Conservation (phyloP, 1,139 yeast species). For the Yamadazyma blattariae region DNA sequence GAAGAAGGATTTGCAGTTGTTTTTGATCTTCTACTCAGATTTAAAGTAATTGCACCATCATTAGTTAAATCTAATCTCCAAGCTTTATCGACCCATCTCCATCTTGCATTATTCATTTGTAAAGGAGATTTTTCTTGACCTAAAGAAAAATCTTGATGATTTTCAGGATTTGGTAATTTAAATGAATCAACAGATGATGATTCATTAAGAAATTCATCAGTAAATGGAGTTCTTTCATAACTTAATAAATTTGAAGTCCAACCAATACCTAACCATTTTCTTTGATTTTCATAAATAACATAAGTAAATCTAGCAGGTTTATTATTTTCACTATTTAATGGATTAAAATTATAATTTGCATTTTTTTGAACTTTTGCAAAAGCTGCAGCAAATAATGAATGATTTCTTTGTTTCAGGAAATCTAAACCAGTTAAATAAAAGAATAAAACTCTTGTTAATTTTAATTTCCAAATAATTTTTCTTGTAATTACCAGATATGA, state of each 20-base stretch:
- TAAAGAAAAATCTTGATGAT: slow-evolving; percentile 24
- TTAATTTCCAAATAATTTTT: slow-evolving; percentile 79
- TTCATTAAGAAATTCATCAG: slow-evolving; percentile 91
- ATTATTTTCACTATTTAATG: slow-evolving; percentile 18
- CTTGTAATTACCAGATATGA: slow-evolving; percentile 80
- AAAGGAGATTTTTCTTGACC: slow-evolving; percentile 16
- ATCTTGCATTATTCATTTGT: slow-evolving; percentile 45
- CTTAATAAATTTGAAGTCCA: slow-evolving; percentile 92
- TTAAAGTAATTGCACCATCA: slow-evolving; percentile 77
- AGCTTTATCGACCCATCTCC: slow-evolving; percentile 94
- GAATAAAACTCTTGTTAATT: slow-evolving; percentile 62
- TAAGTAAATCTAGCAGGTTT: slow-evolving; percentile 85
- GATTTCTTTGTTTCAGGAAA: slow-evolving; percentile 56
- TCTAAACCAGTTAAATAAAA: slow-evolving; percentile 88
- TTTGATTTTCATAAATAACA: slow-evolving; percentile 92
- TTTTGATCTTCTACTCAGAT: slow-evolving; percentile 59
- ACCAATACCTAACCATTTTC: slow-evolving; percentile 97
- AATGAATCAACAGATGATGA: slow-evolving; percentile 74
- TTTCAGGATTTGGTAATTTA: slow-evolving; percentile 69
- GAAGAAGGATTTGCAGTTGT: slow-evolving; percentile 74
- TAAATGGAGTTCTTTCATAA: slow-evolving; percentile 95
- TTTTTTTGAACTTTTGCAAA: slow-evolving; percentile 59
- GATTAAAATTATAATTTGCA: slow-evolving; percentile 30
- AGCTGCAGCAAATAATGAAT: slow-evolving; percentile 52
- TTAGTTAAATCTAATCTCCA: slow-evolving; percentile 91